phyloP scores from a whole-genome alignment of 2,329 filamentous ascomycete species.

The Venturia oleaginea region DNA sequence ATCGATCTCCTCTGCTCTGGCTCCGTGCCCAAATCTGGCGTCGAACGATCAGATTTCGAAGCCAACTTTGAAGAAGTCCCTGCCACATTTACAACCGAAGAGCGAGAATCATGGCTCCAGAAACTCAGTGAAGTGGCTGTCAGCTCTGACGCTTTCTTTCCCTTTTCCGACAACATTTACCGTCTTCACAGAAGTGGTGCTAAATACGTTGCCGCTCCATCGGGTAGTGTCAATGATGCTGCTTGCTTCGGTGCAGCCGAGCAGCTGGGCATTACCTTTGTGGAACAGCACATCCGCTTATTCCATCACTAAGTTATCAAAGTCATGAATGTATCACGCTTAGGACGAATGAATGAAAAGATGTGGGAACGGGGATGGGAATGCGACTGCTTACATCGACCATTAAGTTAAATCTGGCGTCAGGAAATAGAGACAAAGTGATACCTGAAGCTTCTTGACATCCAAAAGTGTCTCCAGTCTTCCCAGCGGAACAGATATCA shows the following conservation, averaged over 20 bases:
- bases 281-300: conserved; percentile 86
- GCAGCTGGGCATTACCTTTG: conserved; percentile 85
- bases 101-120: conserved; percentile 76
- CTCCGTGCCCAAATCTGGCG: conserved; percentile 71
- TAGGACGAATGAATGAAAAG: neutral
- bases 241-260: conserved; percentile 82
- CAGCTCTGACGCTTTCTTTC: conserved; percentile 96
- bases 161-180: conserved; percentile 97
- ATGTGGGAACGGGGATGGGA: neutral
- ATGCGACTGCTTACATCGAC: neutral
- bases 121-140: conserved; percentile 77
- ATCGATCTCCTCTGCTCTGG: conserved; percentile 93
- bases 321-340: neutral
- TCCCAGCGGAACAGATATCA: no score
- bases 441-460: neutral
- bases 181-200: conserved; percentile 77
- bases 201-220: conserved; percentile 93
- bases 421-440: neutral
- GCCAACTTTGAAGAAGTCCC: conserved; percentile 85
- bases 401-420: neutral
- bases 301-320: conserved; percentile 71
- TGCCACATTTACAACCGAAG: conserved; percentile 67
- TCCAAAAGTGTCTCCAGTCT: neutral
- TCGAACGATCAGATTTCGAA: conserved; percentile 82
- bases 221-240: conserved; percentile 56